Conservation (phyloP, 768 basidiomycete species). For the Rhizopogon salebrosus region DNA sequence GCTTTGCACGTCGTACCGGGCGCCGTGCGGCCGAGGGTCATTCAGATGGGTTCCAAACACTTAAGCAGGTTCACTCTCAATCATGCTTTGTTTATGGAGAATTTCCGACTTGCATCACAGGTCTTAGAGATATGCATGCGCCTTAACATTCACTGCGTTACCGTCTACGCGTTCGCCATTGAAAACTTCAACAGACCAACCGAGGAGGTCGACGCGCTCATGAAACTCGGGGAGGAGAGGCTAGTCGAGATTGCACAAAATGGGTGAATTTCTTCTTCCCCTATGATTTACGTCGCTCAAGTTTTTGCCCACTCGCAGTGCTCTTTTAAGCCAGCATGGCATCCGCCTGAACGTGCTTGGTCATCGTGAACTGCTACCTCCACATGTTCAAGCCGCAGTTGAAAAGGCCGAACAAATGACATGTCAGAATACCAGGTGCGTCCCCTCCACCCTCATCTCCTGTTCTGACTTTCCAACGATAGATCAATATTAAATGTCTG, state of each 20-base stretch:
- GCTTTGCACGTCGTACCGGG: slow-evolving; percentile 72
- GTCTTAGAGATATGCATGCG: slow-evolving; percentile 80
- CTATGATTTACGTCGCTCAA: neutral
- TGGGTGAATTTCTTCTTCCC: slow-evolving; percentile 49
- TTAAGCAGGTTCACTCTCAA: slow-evolving; percentile 59
- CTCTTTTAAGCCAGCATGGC: slow-evolving; percentile 45
- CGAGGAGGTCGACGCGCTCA: slow-evolving; percentile 83
- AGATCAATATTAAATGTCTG: slow-evolving; percentile 90
- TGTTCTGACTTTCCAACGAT: neutral
- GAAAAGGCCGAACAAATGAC: slow-evolving; percentile 75
- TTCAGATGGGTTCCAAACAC: slow-evolving; percentile 72
- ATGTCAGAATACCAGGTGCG: slow-evolving; percentile 62
- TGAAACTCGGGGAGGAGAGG: slow-evolving; percentile 77
- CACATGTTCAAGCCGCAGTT: slow-evolving; percentile 64
- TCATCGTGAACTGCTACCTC: slow-evolving; percentile 67
- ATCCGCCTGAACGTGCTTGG: slow-evolving; percentile 85
- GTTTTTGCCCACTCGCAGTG: neutral
- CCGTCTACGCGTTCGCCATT: slow-evolving; percentile 96
- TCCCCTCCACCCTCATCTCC: slow-evolving; percentile 1
- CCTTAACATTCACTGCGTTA: slow-evolving; percentile 77
- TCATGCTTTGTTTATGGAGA: neutral
- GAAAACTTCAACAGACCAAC: slow-evolving; percentile 91
- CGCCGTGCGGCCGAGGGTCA: slow-evolving; percentile 77
- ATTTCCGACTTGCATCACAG: slow-evolving; percentile 33
- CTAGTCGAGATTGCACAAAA: slow-evolving; percentile 73